Evolutionary conservation across 2,329 filamentous ascomycete genomes (phyloP).

Genomic region (Aureobasidium sp.): DNA sequence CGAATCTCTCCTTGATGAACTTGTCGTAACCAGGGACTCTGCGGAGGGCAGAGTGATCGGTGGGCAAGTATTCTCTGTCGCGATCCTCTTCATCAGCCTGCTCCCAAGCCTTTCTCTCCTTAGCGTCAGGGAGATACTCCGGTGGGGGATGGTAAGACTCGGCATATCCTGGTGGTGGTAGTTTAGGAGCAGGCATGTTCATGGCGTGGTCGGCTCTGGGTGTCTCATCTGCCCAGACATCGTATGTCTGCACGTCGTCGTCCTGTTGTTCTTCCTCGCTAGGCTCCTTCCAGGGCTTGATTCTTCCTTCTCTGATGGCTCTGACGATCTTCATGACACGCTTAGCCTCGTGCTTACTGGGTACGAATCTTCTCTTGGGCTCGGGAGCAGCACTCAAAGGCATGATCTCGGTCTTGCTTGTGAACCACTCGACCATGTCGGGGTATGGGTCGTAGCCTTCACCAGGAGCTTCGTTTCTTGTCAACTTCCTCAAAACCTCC

Average conservation of each 20-base stretch:
- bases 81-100: constrained; percentile 81
- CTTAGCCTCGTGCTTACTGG: constrained; percentile 95
- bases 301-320: constrained; percentile 88
- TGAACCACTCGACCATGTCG: constrained; percentile 90
- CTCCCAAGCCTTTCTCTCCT: constrained; percentile 81
- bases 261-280: constrained; percentile 59
- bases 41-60: constrained; percentile 73
- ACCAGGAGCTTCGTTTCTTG: constrained; percentile 78
- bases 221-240: constrained; percentile 92
- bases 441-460: constrained; percentile 92
- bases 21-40: constrained; percentile 86
- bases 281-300: constrained; percentile 78
- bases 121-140: constrained; percentile 83
- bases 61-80: constrained; percentile 80
- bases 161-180: constrained; percentile 87
- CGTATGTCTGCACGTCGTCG: constrained; percentile 68
- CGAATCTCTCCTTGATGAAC: constrained; percentile 93
- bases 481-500: constrained; percentile 78
- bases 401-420: constrained; percentile 79
- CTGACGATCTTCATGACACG: constrained; percentile 95
- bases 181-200: constrained; percentile 91
- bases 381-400: constrained; percentile 90
- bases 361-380: constrained; percentile 89
- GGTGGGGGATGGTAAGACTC: constrained; percentile 93
- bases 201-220: constrained; percentile 77